Evolutionary conservation across 352 stramenopile genomes (phyloP).

Genomic region (Phytophthora syringae): DNA sequence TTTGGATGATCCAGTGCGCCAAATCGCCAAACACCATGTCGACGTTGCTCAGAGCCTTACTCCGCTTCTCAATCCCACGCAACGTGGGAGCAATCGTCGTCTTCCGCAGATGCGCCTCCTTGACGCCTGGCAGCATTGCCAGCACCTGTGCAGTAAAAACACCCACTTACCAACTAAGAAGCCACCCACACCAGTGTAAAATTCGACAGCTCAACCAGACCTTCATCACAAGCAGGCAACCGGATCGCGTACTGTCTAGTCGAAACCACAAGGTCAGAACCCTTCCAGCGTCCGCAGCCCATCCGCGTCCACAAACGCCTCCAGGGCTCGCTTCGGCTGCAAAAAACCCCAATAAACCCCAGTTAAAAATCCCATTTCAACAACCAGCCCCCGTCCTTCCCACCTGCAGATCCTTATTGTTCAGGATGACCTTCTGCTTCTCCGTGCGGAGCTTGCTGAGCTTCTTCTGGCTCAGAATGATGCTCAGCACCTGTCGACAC

Average conservation of each 20-base stretch:
- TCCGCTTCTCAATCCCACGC: conserved; percentile 50
- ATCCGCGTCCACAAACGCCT: conserved; percentile 68
- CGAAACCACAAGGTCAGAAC: conserved; percentile 63
- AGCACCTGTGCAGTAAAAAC: conserved; percentile 32
- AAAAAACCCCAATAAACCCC: neutral
- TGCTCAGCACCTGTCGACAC: conserved; percentile 52
- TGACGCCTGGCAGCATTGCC: conserved; percentile 60
- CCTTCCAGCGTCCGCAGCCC: conserved; percentile 58
- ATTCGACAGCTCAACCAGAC: conserved; percentile 2
- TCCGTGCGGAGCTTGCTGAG: conserved; percentile 53
- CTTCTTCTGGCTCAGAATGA: conserved; percentile 61
- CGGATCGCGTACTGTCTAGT: conserved; percentile 46
- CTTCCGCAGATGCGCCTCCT: conserved; percentile 52
- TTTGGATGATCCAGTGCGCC: conserved; percentile 67
- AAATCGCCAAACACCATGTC: conserved; percentile 55
- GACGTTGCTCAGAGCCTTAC: conserved; percentile 44
- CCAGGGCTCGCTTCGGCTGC: conserved; percentile 58
- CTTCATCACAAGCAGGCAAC: conserved; percentile 66
- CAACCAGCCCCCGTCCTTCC: neutral
- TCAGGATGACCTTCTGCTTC: conserved; percentile 61
- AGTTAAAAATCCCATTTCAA: neutral
- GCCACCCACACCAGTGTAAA: neutral
- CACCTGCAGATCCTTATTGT: conserved; percentile 71
- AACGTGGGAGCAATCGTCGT: conserved; percentile 69
- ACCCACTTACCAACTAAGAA: neutral